Evolutionary conservation across 495 filamentous ascomycete species (phyloP).

Genomic region (Daldinia decipiens): DNA sequence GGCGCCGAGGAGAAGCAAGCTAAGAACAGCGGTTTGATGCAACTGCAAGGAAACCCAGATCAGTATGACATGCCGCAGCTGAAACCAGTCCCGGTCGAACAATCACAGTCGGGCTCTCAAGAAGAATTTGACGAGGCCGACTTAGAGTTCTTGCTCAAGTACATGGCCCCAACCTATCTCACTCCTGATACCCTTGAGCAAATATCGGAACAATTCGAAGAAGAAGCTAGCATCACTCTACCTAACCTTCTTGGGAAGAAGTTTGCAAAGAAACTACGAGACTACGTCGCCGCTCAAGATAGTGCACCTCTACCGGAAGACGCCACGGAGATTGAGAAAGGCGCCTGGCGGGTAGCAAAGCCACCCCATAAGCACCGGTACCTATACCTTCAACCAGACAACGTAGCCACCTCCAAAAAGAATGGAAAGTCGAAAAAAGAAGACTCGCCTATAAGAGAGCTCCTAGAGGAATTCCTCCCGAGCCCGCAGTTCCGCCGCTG

Average conservation of each 20-base stretch:
- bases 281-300: constrained; percentile 75
- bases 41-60: constrained; percentile 90
- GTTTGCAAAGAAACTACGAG: constrained; percentile 73
- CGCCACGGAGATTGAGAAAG: constrained; percentile 67
- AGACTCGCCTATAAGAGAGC: constrained; percentile 72
- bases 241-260: constrained; percentile 79
- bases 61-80: constrained; percentile 83
- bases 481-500: constrained; percentile 90
- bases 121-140: constrained; percentile 76
- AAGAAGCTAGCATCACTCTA: constrained; percentile 83
- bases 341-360: constrained; percentile 76
- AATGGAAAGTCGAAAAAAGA: constrained; percentile 29
- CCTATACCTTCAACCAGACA: constrained; percentile 73
- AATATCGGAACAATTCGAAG: constrained; percentile 78
- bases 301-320: constrained; percentile 55
- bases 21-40: constrained; percentile 86
- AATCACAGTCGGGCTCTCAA: constrained; percentile 56
- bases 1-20: constrained; percentile 90
- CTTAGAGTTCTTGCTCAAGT: constrained; percentile 86
- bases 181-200: constrained; percentile 91
- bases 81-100: constrained; percentile 62
- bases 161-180: constrained; percentile 89
- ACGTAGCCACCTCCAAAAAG: constrained; percentile 15
- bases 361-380: constrained; percentile 97
- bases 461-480: constrained; percentile 81